Percentiles rank a stretch among this genome's conserved stretches.
Conservation (phyloP, 2,329 filamentous ascomycete species). For the Chrysoporthe deuterocubensis region DNA sequence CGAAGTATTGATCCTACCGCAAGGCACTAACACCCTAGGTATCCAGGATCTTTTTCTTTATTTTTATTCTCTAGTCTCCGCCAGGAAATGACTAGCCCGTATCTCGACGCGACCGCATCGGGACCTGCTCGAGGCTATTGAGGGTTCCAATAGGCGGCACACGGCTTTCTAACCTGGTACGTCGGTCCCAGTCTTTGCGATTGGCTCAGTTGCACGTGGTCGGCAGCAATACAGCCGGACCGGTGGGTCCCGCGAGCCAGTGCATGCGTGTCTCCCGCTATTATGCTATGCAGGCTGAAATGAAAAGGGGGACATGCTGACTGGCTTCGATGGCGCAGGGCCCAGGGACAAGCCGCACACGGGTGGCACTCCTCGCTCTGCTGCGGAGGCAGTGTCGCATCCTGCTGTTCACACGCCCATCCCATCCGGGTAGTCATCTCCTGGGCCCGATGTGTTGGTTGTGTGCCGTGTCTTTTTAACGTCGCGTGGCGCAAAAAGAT, state of each 20-base stretch:
- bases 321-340: neutral
- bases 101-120: neutral
- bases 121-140: neutral
- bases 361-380: neutral
- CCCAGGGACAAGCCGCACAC: neutral
- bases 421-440: constrained; percentile 3
- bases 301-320: neutral
- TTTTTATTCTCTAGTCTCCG: neutral
- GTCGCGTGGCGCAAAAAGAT: neutral
- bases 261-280: neutral
- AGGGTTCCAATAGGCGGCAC: neutral
- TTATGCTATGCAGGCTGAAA: constrained; percentile 3
- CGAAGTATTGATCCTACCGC: neutral
- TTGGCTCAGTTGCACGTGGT: constrained; percentile 3
- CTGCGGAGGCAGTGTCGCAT: neutral
- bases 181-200: neutral
- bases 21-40: neutral
- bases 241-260: neutral
- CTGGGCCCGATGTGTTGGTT: neutral
- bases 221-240: neutral
- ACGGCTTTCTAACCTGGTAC: neutral
- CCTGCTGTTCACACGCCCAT: neutral
- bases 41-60: neutral
- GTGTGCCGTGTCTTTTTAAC: neutral
- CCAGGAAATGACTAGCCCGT: neutral